phyloP scores from a whole-genome alignment of 768 basidiomycete genomes.

The Suillus bovinus region DNA sequence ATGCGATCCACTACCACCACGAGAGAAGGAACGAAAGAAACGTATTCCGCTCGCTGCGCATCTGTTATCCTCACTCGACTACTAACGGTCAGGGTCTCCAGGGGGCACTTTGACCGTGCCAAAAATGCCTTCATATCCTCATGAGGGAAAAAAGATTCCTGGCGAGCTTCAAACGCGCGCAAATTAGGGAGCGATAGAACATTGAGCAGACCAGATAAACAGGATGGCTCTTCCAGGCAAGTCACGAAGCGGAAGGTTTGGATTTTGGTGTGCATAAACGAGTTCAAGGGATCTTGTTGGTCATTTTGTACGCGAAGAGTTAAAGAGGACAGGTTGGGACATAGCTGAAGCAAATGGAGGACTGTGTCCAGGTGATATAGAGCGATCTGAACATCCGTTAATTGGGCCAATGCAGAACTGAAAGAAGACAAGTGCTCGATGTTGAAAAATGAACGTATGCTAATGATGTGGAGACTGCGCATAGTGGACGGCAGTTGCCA shows the following conservation, averaged over 20 bases:
- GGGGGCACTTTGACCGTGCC: constrained; percentile 21
- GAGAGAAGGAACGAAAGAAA: constrained; percentile 21
- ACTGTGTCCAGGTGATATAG: neutral
- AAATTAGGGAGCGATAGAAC: constrained; percentile 19
- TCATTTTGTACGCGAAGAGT: constrained; percentile 11
- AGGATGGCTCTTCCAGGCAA: too few relatives aligned
- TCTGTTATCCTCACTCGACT: constrained; percentile 15
- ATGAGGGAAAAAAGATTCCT: constrained; percentile 16
- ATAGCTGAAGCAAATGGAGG: constrained; percentile 17
- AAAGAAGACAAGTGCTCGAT: constrained; percentile 12
- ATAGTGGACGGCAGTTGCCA: too few relatives aligned
- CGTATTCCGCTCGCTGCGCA: constrained; percentile 16
- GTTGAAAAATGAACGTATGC: constrained; percentile 1
- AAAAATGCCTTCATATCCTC: constrained; percentile 18
- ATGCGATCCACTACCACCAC: neutral
- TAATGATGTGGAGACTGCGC: too few relatives aligned
- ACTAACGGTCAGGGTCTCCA: constrained; percentile 20
- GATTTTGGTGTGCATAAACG: constrained; percentile 14
- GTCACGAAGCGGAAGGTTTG: too few relatives aligned
- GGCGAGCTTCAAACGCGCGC: constrained; percentile 12
- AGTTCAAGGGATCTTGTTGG: neutral
- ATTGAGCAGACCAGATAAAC: constrained; percentile 16
- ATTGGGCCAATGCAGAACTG: constrained; percentile 23
- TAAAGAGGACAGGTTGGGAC: constrained; percentile 19
- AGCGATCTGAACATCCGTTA: constrained; percentile 16